Conservation (phyloP, 2,329 filamentous ascomycete species). For the Cryphonectria radicalis region DNA sequence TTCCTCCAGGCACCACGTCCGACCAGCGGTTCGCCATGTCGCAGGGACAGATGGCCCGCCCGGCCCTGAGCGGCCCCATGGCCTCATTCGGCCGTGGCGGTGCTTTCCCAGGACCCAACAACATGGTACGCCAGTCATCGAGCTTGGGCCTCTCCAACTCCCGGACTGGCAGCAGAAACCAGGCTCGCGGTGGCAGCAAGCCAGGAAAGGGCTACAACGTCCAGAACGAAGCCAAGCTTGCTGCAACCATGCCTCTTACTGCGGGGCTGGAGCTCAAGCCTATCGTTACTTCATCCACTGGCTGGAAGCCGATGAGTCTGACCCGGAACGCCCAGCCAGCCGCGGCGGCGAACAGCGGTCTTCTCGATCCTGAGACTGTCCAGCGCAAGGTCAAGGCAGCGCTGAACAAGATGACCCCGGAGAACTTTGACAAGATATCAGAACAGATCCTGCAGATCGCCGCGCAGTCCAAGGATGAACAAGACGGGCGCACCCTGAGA, state of each 20-base stretch:
- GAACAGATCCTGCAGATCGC: slow-evolving; percentile 93
- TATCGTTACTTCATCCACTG: slow-evolving; percentile 70
- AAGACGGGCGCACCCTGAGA: slow-evolving; percentile 89
- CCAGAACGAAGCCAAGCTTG: slow-evolving; percentile 69
- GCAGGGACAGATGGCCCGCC: slow-evolving; percentile 54
- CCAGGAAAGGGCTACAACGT: slow-evolving; percentile 53
- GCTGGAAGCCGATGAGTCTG: slow-evolving; percentile 88
- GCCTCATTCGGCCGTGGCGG: slow-evolving; percentile 65
- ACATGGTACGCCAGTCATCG: slow-evolving; percentile 70
- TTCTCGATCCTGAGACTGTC: slow-evolving; percentile 88
- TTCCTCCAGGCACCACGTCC: slow-evolving; percentile 79
- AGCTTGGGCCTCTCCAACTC: slow-evolving; percentile 55
- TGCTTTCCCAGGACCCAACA: slow-evolving; percentile 63
- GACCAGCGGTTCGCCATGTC: slow-evolving; percentile 74
- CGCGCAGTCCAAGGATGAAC: slow-evolving; percentile 92
- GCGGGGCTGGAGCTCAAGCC: slow-evolving; percentile 80
- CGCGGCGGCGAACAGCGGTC: slow-evolving; percentile 42
- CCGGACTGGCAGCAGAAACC: slow-evolving; percentile 65
- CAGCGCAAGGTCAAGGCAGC: slow-evolving; percentile 98
- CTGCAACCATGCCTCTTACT: slow-evolving; percentile 91
- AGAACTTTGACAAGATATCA: slow-evolving; percentile 96
- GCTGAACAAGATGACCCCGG: slow-evolving; percentile 99
- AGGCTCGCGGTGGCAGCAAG: slow-evolving; percentile 64
- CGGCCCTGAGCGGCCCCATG: slow-evolving; percentile 56
- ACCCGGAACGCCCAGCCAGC: slow-evolving; percentile 36